Evolutionary conservation across 345 rosid genomes (phyloP), one percentile per base, ranked within the genome.

Genomic region (Excoecaria agallocha): DNA sequence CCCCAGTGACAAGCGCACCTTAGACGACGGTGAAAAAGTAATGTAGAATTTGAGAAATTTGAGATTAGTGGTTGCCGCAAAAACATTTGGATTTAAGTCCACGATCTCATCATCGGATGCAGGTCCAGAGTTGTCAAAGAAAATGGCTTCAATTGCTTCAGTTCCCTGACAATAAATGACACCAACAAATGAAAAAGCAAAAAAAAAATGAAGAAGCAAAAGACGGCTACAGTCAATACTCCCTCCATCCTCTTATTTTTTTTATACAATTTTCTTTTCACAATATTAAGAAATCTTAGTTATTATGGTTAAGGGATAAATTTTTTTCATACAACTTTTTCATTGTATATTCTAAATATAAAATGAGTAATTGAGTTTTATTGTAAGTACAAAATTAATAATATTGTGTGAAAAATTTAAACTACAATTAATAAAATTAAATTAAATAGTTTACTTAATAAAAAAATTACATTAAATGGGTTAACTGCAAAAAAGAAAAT

Each of bases 101-200:
- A 70, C 9, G 9, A 43, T 43, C 46, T 4, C 46, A 43, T 43
- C 46, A 43, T 43, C 9, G 46, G 9, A 43, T 43, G 3, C 7
- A 41, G 45, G 7, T 55, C 39, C 12, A 70, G 45, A 6, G 60
- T 51, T 68, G 45, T 52, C 24, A 16, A 68, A 16, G 72, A 7
- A 68, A 15, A 61, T 71, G 41, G 66, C 55, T 45, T 71, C 72
- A 68, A 51, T 38, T 10, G 57, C 22, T 12, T 10, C 30, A 8
- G 72, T 68, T 68, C 72, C 72, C 66, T 58, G 9, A 4, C 39
- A 57, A 71, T 19, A 65, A n/a, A 10, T n/a, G n/a, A n/a, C n/a
- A n/a, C n/a, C n/a, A n/a, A 12, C n/a, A 39, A 22, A 48, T 1
- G 19, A 17, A 48, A 12, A n/a, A 56, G 30, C 61, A 4, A 58